A percentile compares a stretch with the other conserved stretches of the same genome.
These are phyloP conservation scores for Leucaena leucocephala DNA, from an alignment of 306 rosid species.

Conservation along the genomic window DNA sequence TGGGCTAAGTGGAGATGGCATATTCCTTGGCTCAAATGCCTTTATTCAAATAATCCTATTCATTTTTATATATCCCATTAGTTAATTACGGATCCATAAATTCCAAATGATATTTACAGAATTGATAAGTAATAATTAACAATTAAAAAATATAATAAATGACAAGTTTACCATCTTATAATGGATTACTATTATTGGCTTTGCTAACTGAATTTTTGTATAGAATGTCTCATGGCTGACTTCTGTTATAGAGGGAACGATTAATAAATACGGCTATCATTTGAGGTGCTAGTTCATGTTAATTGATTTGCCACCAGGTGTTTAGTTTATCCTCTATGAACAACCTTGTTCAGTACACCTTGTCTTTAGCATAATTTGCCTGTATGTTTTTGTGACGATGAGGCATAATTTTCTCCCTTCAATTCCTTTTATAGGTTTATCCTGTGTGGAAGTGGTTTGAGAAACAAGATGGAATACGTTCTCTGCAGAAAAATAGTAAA, in stretches of 20 bases:
- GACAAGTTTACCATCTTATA: neutral
- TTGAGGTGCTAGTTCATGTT: conserved; percentile 24
- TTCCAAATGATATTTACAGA: neutral
- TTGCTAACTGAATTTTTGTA: conserved; percentile 24
- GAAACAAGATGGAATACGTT: conserved; percentile 98
- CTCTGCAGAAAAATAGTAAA: conserved; percentile 82
- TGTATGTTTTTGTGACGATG: conserved; percentile 10
- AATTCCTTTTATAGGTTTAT: conserved; percentile 67
- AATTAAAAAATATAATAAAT: neutral
- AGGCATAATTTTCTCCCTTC: conserved; percentile 14
- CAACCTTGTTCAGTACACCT: neutral
- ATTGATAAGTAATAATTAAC: neutral
- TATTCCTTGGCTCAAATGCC: neutral
- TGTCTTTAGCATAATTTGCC: neutral
- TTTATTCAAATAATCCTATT: neutral
- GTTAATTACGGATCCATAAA: neutral
- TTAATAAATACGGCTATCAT: neutral
- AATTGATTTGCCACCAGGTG: conserved; percentile 18
- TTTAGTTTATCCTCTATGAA: conserved; percentile 17
- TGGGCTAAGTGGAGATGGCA: neutral
- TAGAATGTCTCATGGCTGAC: conserved; percentile 24
- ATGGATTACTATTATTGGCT: conserved; percentile 1
- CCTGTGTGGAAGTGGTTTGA: conserved; percentile 99
- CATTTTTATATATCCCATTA: neutral
- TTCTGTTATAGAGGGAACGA: neutral